These are phyloP conservation scores for Solanum chiquidenum DNA, from an alignment of 257 asterid species.

Conservation along the genomic window DNA sequence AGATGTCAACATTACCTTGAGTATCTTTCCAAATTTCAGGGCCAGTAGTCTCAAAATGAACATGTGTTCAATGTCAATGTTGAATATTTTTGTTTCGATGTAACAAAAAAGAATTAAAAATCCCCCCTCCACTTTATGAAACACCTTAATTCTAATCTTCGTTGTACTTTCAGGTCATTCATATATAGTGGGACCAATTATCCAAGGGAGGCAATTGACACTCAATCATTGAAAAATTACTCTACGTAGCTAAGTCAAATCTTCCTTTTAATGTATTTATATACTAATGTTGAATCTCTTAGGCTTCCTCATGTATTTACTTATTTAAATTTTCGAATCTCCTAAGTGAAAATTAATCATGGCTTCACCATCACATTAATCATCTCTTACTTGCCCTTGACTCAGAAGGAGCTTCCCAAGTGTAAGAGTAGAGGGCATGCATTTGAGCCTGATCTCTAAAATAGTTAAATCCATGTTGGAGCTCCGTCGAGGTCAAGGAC, in stretches of 20 bases:
- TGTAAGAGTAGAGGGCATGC: neutral
- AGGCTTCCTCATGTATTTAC: neutral
- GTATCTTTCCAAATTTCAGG: constrained; percentile 70
- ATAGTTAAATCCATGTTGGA: neutral
- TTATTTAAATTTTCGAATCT: neutral
- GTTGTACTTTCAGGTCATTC: neutral
- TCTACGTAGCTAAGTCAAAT: neutral
- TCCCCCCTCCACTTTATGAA: neutral
- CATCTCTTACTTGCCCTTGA: neutral
- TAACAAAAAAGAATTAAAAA: neutral
- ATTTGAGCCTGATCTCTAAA: neutral
- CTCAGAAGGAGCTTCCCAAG: neutral
- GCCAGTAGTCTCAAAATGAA: constrained; percentile 67
- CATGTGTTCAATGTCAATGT: constrained; percentile 4
- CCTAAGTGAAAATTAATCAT: neutral
- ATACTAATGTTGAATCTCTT: neutral
- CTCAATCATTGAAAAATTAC: neutral
- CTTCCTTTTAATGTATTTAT: neutral
- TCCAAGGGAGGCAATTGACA: neutral
- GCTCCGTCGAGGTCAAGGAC: neutral
- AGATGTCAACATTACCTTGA: constrained; percentile 47
- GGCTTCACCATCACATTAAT: neutral
- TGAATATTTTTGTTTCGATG: neutral
- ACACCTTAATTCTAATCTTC: neutral
- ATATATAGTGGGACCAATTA: neutral